Conservation (phyloP, 768 basidiomycete species). For the Agaricus sinodeliciosus region DNA sequence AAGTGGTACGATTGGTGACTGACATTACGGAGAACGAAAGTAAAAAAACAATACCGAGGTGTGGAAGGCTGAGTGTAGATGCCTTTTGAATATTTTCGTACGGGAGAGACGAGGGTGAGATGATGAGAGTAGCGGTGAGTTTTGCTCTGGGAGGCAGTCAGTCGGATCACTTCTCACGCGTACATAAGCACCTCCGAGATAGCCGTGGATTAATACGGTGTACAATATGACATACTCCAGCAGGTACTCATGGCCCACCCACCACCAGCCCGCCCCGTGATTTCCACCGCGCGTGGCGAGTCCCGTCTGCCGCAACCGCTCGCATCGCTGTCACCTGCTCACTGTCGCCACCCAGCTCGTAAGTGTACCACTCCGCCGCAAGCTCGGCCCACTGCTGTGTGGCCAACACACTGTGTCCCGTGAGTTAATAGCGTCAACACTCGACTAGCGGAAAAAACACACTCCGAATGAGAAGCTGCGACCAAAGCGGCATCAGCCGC, state of each 20-base stretch:
- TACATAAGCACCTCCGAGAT: neutral
- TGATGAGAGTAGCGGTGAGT: slow-evolving; percentile 10
- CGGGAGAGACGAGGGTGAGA: slow-evolving; percentile 13
- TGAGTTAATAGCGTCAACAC: slow-evolving; percentile 3
- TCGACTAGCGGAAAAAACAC: slow-evolving; percentile 19
- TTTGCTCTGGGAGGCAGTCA: slow-evolving; percentile 6
- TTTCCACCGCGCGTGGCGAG: slow-evolving; percentile 44
- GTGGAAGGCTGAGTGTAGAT: slow-evolving; percentile 15
- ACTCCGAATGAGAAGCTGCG: slow-evolving; percentile 61
- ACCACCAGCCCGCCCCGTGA: slow-evolving; percentile 28
- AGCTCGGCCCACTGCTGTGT: slow-evolving; percentile 42
- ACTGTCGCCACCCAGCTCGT: slow-evolving; percentile 52
- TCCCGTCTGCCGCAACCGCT: slow-evolving; percentile 26
- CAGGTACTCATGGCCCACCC: slow-evolving; percentile 22
- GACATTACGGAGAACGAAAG: slow-evolving; percentile 21
- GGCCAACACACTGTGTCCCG: slow-evolving; percentile 32
- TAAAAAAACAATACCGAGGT: slow-evolving; percentile 12
- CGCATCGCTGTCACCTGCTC: slow-evolving; percentile 37
- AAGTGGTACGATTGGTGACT: slow-evolving; percentile 29
- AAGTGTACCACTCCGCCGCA: slow-evolving; percentile 46
- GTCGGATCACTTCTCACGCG: slow-evolving; percentile 14
- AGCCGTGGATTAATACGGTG: too few species aligned
- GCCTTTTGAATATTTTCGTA: neutral
- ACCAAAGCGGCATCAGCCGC: slow-evolving; percentile 57
- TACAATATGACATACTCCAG: too few species aligned